Conservation (phyloP, 495 filamentous ascomycete species). For the Penicillium steckii region DNA sequence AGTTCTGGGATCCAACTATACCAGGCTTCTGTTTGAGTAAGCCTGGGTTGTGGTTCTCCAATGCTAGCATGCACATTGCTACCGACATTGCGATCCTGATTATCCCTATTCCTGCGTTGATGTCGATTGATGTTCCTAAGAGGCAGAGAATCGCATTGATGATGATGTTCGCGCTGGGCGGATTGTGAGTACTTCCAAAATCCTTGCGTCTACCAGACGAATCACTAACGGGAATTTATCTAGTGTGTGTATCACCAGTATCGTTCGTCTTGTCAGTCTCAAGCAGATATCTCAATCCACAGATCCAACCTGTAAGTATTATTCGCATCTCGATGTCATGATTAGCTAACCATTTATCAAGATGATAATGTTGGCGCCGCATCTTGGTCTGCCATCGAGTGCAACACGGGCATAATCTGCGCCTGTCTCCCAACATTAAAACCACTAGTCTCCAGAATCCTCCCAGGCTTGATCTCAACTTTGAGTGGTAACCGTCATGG, state of each 20-base stretch:
- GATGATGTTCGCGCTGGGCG: slow-evolving; percentile 50
- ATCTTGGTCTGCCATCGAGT: slow-evolving; percentile 86
- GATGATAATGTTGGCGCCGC: slow-evolving; percentile 58
- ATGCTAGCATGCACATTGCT: slow-evolving; percentile 50
- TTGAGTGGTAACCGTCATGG: slow-evolving; percentile 21
- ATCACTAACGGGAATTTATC: slow-evolving; percentile 1
- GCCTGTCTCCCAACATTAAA: slow-evolving; percentile 87
- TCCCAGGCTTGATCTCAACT: slow-evolving; percentile 34
- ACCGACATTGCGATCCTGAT: slow-evolving; percentile 53
- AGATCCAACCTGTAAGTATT: slow-evolving; percentile 42
- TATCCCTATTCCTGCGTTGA: slow-evolving; percentile 50
- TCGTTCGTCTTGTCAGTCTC: slow-evolving; percentile 37
- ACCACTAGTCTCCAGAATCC: slow-evolving; percentile 59
- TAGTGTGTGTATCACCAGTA: slow-evolving; percentile 48
- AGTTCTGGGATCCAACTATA: slow-evolving; percentile 39
- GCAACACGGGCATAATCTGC: slow-evolving; percentile 83
- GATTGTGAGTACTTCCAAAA: slow-evolving; percentile 40
- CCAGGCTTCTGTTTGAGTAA: slow-evolving; percentile 38
- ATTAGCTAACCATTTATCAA: slow-evolving; percentile 7
- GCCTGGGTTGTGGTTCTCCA: slow-evolving; percentile 48
- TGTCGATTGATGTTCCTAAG: slow-evolving; percentile 42
- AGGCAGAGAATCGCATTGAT: slow-evolving; percentile 48
- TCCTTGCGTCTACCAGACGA: neutral
- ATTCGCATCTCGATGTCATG: neutral
- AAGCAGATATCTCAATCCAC: slow-evolving; percentile 38